A percentile compares a stretch with the other conserved stretches of the same genome.
Conservation (phyloP, 2,329 filamentous ascomycete genomes). For the Pseudocercospora cruenta region DNA sequence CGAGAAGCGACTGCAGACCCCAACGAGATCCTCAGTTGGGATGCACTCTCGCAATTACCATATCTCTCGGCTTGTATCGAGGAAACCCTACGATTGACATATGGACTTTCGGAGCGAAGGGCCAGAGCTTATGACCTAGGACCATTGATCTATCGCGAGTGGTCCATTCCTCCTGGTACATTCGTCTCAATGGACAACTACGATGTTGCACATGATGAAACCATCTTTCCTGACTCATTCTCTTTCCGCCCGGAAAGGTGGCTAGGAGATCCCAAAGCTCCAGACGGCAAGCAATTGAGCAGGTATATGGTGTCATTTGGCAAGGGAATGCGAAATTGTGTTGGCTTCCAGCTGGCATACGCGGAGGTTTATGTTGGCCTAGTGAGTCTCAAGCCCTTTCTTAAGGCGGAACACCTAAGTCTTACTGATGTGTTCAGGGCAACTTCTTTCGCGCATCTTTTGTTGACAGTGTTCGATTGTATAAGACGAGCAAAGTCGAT, state of each 20-base stretch:
- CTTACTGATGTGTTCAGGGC: not conserved
- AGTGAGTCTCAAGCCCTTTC: not conserved
- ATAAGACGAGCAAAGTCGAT: not conserved
- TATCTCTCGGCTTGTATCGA: slow-evolving; percentile 24
- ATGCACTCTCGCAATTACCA: slow-evolving; percentile 22
- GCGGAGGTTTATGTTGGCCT: slow-evolving; percentile 18
- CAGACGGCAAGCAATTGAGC: slow-evolving; percentile 16
- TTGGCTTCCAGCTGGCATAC: slow-evolving; percentile 19
- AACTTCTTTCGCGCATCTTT: slow-evolving; percentile 18
- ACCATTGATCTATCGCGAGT: slow-evolving; percentile 20
- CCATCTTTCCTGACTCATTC: slow-evolving; percentile 21
- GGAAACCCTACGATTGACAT: slow-evolving; percentile 26
- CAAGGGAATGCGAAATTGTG: slow-evolving; percentile 18
- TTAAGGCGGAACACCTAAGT: not conserved
- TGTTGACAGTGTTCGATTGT: not conserved
- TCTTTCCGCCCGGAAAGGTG: slow-evolving; percentile 23
- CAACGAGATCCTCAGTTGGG: slow-evolving; percentile 7
- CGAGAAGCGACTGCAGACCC: slow-evolving; percentile 16
- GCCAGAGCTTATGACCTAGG: slow-evolving; percentile 16
- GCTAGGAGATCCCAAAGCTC: slow-evolving; percentile 17
- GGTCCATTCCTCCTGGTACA: slow-evolving; percentile 23
- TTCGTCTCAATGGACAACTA: slow-evolving; percentile 22
- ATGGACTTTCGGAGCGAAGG: slow-evolving; percentile 25
- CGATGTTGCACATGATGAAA: slow-evolving; percentile 19
- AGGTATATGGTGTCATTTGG: slow-evolving; percentile 17